Base-by-base conservation (phyloP, 352 stramenopile species). In the Pseudoperonospora humuli region DNA sequence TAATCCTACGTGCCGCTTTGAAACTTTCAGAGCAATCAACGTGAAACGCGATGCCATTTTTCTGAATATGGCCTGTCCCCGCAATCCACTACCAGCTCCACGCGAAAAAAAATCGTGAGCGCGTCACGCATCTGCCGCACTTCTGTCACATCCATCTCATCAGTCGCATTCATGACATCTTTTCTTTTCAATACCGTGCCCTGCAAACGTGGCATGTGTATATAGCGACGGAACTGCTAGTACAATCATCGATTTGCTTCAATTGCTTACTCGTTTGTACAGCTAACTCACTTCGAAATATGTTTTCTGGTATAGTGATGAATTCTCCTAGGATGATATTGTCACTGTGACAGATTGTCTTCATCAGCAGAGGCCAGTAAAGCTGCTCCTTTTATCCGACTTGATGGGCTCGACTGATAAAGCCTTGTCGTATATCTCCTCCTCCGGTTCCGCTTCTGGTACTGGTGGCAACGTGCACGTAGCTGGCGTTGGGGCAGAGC, bases 321-420 rank as follows among this genome's bases (percentile, higher is more conserved):
- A 36, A 15, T 5, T 14, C 23, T 33, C 18, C 38, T 24, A n/a
- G 34, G 17, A 34, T 40, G 13, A 45, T 45, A 28, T n/a, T 32
- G 28, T 14, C 49, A 54, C 50, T 54, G 43, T 8, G 21, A 17
- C 13, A 50, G 50, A 44, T 60, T 7, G 45, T 11, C 17, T 42
- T 53, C 13, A 55, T 35, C 46, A 39, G 40, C 44, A 64, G 18
- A 55, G 41, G 3, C 42, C 46, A 15, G 39, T 56, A 43, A 46
- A 67, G 43, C 52, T 67, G 32, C 53, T 63, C 27, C 53, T 63
- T 19, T 51, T 39, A 20, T 66, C 45, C 0, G 32, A 14, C 14
- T 59, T 38, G 13, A 60, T 2, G 2, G 36, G 46, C 15, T 34
- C 40, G 2, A 49, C 52, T 1, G 26, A 10, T 8, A 15, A 4